phyloP scores from a whole-genome alignment of 768 basidiomycete genomes.

The Leccinum longicurvipes region DNA sequence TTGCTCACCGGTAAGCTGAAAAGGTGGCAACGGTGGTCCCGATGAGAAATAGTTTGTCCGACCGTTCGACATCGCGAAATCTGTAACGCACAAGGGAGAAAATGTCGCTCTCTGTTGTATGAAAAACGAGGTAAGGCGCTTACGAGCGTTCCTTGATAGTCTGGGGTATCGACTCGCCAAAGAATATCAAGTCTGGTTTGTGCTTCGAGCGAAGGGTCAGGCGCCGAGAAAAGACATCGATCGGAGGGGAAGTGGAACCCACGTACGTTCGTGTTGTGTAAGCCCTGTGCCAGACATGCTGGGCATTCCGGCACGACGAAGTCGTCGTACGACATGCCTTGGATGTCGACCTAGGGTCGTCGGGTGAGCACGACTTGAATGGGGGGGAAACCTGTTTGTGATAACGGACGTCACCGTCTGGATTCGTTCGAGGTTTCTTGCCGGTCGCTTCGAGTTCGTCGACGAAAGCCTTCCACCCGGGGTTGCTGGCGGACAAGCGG shows the following conservation, averaged over 20 bases:
- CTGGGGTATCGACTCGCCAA: conserved; percentile 81
- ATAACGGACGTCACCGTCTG: conserved; percentile 81
- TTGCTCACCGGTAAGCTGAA: conserved; percentile 74
- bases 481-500: conserved; percentile 69
- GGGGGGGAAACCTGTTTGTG: background rate
- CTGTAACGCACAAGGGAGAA: conserved; percentile 43
- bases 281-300: conserved; percentile 56
- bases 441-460: conserved; percentile 61
- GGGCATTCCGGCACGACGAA: conserved; percentile 81
- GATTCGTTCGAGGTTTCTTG: conserved; percentile 72
- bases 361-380: background rate
- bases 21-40: conserved; percentile 94
- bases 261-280: conserved; percentile 56
- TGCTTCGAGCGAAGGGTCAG: conserved; percentile 40
- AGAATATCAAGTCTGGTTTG: conserved; percentile 84
- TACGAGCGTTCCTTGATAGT: conserved; percentile 70
- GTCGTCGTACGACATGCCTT: conserved; percentile 70
- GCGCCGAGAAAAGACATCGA: too few relatives aligned
- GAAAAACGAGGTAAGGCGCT: conserved; percentile 20
- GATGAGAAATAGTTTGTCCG: conserved; percentile 71
- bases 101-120: background rate
- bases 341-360: conserved; percentile 64
- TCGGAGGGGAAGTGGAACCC: background rate
- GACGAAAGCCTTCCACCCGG: conserved; percentile 69
- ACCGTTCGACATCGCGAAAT: conserved; percentile 51